Base-by-base conservation (phyloP, 257 asterid genomes). In the Solanum bulbocastanum region DNA sequence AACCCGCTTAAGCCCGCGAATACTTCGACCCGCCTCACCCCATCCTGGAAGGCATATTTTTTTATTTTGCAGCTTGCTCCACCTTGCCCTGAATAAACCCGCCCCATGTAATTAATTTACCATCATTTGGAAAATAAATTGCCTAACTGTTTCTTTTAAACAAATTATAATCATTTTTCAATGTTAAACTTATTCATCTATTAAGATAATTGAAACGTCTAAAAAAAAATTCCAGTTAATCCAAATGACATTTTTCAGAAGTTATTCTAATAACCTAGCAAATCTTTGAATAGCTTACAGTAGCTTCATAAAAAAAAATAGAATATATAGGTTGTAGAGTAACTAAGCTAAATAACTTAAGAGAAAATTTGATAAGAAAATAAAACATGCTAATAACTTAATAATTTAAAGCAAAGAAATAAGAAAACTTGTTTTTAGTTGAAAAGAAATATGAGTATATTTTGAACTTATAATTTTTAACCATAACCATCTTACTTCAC, bases 21-120 rank as follows among this genome's bases (percentile, higher is more conserved):
- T 8, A 2, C 23, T 52, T 49, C 1, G 25, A 52, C 10, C 4
- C n/a, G 10, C 10, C 9, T 2, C n/a, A 18, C 10, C 6, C 9
- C 3, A 49, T 22, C 52, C 52, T 44, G 2, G 16, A 44, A 44
- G 18, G 52, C 20, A 46, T 44, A 14, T 39, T 7, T 1, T 37
- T 33, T 33, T 33, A 2, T 33, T 20, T 22, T 58, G 20, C 25
- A 56, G 1, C 4, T 18, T 10, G 2, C 23, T 0, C 0, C 0
- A 0, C 1, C 22, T 0, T 1, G 1, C 22, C 8, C 62, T 52
- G 0, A 0, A 1, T 56, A 5, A 20, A 56, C 5, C 2, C 5
- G 0, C 4, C n/a, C 56, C 65, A 20, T 0, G 2, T 52, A 16
- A 16, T 52, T 52, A 2, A 52, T 52, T 52, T 18, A 52, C n/a